Evolutionary conservation across 208 protist genomes (phyloP), one percentile per base, ranked within the genome.

Genomic region (Porcisia deanei): DNA sequence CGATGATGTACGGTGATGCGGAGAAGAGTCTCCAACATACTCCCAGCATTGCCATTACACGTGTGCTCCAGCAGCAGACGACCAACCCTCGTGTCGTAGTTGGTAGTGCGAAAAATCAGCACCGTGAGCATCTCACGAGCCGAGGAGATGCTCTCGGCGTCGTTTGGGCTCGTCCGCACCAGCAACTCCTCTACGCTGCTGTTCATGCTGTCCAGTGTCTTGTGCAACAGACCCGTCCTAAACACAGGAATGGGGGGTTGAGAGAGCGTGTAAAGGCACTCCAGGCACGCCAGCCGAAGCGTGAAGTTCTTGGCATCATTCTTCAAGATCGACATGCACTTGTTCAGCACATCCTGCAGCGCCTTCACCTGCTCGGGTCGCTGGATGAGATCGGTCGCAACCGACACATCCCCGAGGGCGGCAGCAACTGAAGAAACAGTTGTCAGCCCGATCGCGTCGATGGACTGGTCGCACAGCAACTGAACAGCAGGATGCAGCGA

Each of bases 41-140:
- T 65, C 1, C 67, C 67, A 53, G 92, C 88, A 41, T 94, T 83
- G 52, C 83, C 84, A 49, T 73, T 79, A 64, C 84, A 97, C 20
- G 93, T 77, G 78, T 97, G 88, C 65, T 88, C 80, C 47, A 97
- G 77, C 60, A 96, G 41, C 90, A 54, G 89, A 85, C 67, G 85
- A 81, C 41, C 94, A 71, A 63, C 85, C 82, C n/a, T 72, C 1
- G 78, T 82, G 73, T 82, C 77, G 82, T 95, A 97, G 55, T 86
- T 86, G 30, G 85, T 92, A 85, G 88, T 92, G 74, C 93, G 91
- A 58, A 96, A 88, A 14, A 97, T 86, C 18, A 97, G 80, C 68
- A 94, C 85, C 1, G 84, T 90, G 20, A 97, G 72, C 88, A 94
- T 94, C 72, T 93, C 89, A 18, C 82, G 80, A 71, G 88, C 89